These are phyloP conservation scores for Truncatella angustata DNA, from an alignment of 2,329 filamentous ascomycete genomes.

Conservation along the genomic window DNA sequence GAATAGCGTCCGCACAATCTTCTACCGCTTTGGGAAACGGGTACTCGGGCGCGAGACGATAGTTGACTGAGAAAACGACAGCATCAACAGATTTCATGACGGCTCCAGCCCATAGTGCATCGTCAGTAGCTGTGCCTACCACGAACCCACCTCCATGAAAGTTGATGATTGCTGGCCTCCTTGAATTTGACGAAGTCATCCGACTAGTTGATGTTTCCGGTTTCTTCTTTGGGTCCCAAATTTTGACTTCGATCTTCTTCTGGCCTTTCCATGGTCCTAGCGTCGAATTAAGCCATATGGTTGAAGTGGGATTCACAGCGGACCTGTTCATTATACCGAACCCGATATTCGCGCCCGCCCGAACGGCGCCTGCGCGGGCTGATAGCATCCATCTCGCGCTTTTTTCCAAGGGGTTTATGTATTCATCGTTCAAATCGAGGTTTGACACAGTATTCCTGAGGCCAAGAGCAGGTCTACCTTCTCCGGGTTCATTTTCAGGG, in stretches of 20 bases:
- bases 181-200: background rate
- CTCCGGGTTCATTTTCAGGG: background rate
- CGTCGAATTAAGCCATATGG: conserved; percentile 25
- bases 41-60: conserved; percentile 62
- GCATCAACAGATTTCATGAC: conserved; percentile 51
- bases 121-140: conserved; percentile 60
- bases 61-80: conserved; percentile 63
- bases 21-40: conserved; percentile 65
- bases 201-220: background rate
- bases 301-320: conserved; percentile 15
- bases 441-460: conserved; percentile 2
- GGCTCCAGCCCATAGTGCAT: conserved; percentile 56
- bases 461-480: background rate
- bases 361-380: conserved; percentile 22
- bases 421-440: conserved; percentile 9
- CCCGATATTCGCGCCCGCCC: conserved; percentile 18
- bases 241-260: conserved; percentile 20
- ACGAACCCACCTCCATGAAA: conserved; percentile 68
- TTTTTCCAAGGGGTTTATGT: conserved; percentile 11
- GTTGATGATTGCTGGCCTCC: conserved; percentile 56
- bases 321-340: conserved; percentile 21
- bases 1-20: conserved; percentile 61
- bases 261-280: conserved; percentile 21
- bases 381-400: conserved; percentile 21
- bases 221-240: conserved; percentile 25